Conservation (phyloP, 768 basidiomycete species). For the Kwoniella dejecticola region DNA sequence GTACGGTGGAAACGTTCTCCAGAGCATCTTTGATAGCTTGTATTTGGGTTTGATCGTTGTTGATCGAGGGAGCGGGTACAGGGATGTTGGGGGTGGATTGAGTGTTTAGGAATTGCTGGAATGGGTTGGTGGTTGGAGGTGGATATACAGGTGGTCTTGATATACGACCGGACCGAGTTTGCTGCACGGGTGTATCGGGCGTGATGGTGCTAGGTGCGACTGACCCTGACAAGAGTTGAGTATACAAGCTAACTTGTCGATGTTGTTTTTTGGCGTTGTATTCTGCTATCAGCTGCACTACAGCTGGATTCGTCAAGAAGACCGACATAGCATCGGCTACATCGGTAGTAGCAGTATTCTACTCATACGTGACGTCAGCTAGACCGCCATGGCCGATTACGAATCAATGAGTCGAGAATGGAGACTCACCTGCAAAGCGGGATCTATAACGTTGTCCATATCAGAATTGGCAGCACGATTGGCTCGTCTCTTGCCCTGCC, state of each 20-base stretch:
- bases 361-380: neutral
- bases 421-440: conserved; percentile 21
- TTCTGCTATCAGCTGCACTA: conserved; percentile 17
- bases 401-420: neutral
- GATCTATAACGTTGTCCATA: conserved; percentile 29
- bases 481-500: conserved; percentile 14
- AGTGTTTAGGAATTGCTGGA: conserved; percentile 7
- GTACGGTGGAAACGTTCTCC: conserved; percentile 14
- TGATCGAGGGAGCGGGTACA: neutral
- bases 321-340: conserved; percentile 17
- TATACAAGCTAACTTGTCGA: conserved; percentile 15
- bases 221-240: conserved; percentile 18
- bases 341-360: neutral
- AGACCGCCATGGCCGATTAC: neutral
- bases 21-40: conserved; percentile 26
- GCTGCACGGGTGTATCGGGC: conserved; percentile 25
- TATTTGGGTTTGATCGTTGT: conserved; percentile 4
- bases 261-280: conserved; percentile 20
- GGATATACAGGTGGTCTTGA: conserved; percentile 27
- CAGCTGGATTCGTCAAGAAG: conserved; percentile 19
- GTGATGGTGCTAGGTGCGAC: neutral
- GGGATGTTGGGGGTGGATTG: neutral
- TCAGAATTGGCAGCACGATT: neutral
- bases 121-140: neutral
- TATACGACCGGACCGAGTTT: conserved; percentile 32